Evolutionary conservation across 177 flowering plant genomes (phyloP).

Genomic region (Vitis hybrid): DNA sequence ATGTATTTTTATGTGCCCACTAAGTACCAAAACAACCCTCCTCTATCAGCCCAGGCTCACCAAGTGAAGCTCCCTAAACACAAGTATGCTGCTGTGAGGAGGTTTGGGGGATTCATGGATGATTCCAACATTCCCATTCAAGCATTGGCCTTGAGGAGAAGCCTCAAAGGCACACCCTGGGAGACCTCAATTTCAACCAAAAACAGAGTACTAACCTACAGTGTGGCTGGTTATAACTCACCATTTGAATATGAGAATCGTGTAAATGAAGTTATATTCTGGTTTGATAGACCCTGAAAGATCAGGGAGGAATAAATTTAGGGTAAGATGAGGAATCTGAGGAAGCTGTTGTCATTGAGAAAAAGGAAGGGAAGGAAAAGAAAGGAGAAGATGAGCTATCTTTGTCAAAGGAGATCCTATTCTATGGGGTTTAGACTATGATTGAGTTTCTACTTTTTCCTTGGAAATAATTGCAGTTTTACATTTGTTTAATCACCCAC

Average conservation of each 20-base stretch:
- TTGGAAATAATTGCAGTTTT: neutral
- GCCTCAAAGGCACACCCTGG: slow-evolving; percentile 20
- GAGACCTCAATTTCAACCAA: slow-evolving; percentile 3
- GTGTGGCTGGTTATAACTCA: slow-evolving; percentile 22
- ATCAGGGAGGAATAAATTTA: neutral
- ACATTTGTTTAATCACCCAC: slow-evolving; percentile 3
- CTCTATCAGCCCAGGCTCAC: slow-evolving; percentile 11
- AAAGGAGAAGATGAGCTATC: neutral
- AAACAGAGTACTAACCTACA: slow-evolving; percentile 8
- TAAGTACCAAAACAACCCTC: slow-evolving; percentile 19
- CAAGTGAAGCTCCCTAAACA: slow-evolving; percentile 10
- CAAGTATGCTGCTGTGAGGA: slow-evolving; percentile 17
- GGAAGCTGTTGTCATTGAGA: no score
- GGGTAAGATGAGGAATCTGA: no score
- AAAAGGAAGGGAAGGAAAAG: no score
- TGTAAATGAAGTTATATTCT: slow-evolving; percentile 19
- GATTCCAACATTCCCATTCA: slow-evolving; percentile 19
- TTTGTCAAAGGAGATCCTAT: neutral
- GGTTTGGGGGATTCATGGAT: slow-evolving; percentile 23
- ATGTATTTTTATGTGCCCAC: slow-evolving; percentile 20
- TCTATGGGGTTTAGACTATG: neutral
- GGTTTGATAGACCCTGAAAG: slow-evolving; percentile 4
- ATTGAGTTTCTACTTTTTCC: neutral
- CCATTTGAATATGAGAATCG: slow-evolving; percentile 22
- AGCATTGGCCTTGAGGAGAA: slow-evolving; percentile 17